Evolutionary conservation across 176 grass and related monocot species (phyloP), one percentile per base, ranked within the genome.

Genomic region (Bonia amplexicaulis): DNA sequence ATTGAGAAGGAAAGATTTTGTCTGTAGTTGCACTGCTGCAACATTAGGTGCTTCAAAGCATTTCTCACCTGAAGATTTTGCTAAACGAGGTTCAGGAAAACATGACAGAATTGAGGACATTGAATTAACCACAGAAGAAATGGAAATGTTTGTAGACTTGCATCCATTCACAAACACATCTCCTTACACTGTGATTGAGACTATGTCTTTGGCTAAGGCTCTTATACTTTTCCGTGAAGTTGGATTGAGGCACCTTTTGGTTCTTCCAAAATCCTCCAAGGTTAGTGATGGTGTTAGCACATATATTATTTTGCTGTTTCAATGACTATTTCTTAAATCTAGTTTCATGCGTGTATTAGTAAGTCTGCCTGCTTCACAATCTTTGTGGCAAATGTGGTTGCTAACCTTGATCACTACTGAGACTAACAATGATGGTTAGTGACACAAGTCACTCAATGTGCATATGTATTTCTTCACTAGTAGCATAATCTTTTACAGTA

Each of bases 71-170:
- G 89, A 89, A 33, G 91, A 95, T 57, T 98, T 98, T 78, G 89
- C 91, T 33, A 98, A 98, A 55, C 93, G 83, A 59, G 95, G 95
- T 55, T 98, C 93, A 22, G 91, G 83, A 61, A 98, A 93, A 67
- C 87, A 71, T 37, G 89, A 95, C 68, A 84, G 66, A 12, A 92
- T 98, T 48, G 96, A 95, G 23, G 80, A 88, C 70, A 90, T 95
- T 44, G 55, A 90, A 82, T 73, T 98, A 12, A 93, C 58, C 84
- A 37, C 81, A 74, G 93, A 93, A 87, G 93, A 98, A 73, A 71
- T 95, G 91, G 91, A 98, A 64, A 95, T 98, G 96, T 98, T 87
- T 80, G 25, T 98, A 19, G 96, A 98, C 78, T 87, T 98, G 91
- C 93, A 95, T 92, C 93, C 91, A 2, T 98, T 95, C 80, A 90